Percentiles rank a stretch among this genome's conserved stretches.
Conservation (phyloP, 2,329 filamentous ascomycete species). For the Neospermospora avenae region DNA sequence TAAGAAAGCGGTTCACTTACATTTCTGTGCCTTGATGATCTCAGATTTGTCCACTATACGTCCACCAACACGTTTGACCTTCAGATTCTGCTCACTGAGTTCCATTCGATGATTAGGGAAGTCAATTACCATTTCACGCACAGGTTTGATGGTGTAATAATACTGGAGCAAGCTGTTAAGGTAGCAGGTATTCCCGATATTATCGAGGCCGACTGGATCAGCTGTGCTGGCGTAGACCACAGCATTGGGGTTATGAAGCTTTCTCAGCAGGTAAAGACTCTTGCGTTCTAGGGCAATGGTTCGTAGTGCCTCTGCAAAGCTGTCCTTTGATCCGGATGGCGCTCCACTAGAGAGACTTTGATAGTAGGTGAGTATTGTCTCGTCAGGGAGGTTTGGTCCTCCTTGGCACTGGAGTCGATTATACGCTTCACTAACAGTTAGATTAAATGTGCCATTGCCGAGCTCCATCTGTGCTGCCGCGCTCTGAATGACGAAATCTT, state of each 20-base stretch:
- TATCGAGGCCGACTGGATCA: slow-evolving; percentile 81
- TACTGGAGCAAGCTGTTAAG: slow-evolving; percentile 96
- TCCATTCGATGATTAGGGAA: slow-evolving; percentile 70
- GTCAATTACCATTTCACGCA: slow-evolving; percentile 76
- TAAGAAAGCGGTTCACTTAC: slow-evolving; percentile 49
- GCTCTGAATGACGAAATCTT: slow-evolving; percentile 28
- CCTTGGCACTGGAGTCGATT: slow-evolving; percentile 31
- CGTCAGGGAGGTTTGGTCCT: slow-evolving; percentile 29
- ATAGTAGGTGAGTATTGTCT: slow-evolving; percentile 34
- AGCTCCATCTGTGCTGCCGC: slow-evolving; percentile 31
- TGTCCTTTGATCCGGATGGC: slow-evolving; percentile 32
- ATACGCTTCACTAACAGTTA: slow-evolving; percentile 34
- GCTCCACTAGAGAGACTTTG: slow-evolving; percentile 30
- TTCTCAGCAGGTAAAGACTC: slow-evolving; percentile 34
- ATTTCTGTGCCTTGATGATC: slow-evolving; percentile 63
- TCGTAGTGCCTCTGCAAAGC: slow-evolving; percentile 32
- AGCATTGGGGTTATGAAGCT: slow-evolving; percentile 35
- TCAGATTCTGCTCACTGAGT: slow-evolving; percentile 59
- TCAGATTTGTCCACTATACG: slow-evolving; percentile 58
- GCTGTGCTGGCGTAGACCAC: slow-evolving; percentile 32
- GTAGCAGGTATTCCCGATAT: slow-evolving; percentile 98
- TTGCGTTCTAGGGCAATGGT: slow-evolving; percentile 33
- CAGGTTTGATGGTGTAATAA: slow-evolving; percentile 80
- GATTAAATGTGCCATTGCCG: slow-evolving; percentile 22
- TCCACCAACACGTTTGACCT: slow-evolving; percentile 71